phyloP scores from a whole-genome alignment of 106 monocot species.

The Dendrobium officinale region DNA sequence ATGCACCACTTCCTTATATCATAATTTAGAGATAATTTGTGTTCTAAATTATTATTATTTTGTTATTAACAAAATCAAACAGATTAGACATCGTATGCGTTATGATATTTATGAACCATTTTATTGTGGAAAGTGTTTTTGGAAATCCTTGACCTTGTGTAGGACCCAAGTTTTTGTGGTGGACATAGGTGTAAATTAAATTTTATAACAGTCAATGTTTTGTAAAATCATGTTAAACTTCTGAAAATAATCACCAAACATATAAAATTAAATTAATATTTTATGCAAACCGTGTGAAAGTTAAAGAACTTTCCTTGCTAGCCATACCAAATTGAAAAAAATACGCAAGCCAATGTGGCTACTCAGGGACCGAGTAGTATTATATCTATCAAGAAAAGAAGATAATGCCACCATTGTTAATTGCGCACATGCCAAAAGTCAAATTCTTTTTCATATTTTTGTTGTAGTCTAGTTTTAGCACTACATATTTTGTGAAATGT shows the following conservation, averaged over 20 bases:
- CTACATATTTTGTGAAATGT: neutral
- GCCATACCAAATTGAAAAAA: neutral
- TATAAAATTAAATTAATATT: neutral
- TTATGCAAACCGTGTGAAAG: neutral
- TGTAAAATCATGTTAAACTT: neutral
- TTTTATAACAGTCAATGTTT: neutral
- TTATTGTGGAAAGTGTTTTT: neutral
- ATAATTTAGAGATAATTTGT: neutral
- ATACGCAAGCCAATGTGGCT: neutral
- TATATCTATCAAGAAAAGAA: neutral
- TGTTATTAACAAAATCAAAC: neutral
- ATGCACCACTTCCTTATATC: constrained; percentile 10
- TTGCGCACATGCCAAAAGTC: neutral
- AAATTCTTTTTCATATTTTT: neutral
- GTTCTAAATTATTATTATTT: neutral
- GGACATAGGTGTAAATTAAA: neutral
- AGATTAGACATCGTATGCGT: neutral
- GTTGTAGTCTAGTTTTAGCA: neutral
- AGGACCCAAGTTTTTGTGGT: neutral
- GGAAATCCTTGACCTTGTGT: neutral
- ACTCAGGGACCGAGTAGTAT: neutral
- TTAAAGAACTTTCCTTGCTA: neutral
- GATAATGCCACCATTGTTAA: neutral
- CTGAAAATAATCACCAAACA: neutral
- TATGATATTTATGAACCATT: neutral